A percentile compares a stretch with the other conserved stretches of the same genome.
These are phyloP conservation scores for Nepenthes alata DNA, from an alignment of 179 eudicot genomes.

Conservation along the genomic window DNA sequence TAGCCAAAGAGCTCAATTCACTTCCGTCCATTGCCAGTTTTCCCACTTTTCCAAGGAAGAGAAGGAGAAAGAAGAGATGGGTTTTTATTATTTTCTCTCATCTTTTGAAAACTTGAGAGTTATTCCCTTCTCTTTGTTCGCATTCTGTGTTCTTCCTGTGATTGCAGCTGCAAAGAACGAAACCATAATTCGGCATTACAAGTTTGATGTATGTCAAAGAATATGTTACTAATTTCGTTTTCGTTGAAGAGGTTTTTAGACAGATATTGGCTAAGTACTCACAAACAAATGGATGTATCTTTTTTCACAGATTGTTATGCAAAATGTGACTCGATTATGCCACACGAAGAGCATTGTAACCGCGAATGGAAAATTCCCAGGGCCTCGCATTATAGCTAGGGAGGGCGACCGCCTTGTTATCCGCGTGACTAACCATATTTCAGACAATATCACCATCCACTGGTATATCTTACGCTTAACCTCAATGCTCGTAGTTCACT, in stretches of 20 bases:
- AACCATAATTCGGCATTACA: conserved; percentile 4
- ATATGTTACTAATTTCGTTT: neutral
- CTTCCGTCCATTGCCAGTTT: too few species aligned
- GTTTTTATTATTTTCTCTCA: too few species aligned
- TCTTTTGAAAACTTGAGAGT: too few species aligned
- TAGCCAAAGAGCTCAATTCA: too few species aligned
- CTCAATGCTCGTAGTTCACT: neutral
- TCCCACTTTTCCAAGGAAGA: too few species aligned
- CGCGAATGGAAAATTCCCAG: conserved; percentile 44
- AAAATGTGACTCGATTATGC: conserved; percentile 46
- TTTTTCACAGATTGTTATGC: conserved; percentile 18
- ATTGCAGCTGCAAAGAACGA: conserved; percentile 1
- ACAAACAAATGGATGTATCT: neutral
- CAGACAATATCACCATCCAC: conserved; percentile 36
- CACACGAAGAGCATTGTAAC: conserved; percentile 48
- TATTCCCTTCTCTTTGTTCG: too few species aligned
- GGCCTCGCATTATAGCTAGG: conserved; percentile 42
- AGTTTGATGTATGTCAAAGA: neutral
- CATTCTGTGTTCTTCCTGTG: neutral
- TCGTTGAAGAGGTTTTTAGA: neutral
- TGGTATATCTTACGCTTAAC: conserved; percentile 18
- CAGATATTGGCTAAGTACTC: too few species aligned
- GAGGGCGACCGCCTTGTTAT: conserved; percentile 43
- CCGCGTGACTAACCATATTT: conserved; percentile 35
- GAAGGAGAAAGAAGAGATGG: too few species aligned